Percentiles rank a stretch among this genome's conserved stretches.
These are phyloP conservation scores for Aureobasidium sp. DNA, from an alignment of 2,329 filamentous ascomycete genomes.

Conservation along the genomic window DNA sequence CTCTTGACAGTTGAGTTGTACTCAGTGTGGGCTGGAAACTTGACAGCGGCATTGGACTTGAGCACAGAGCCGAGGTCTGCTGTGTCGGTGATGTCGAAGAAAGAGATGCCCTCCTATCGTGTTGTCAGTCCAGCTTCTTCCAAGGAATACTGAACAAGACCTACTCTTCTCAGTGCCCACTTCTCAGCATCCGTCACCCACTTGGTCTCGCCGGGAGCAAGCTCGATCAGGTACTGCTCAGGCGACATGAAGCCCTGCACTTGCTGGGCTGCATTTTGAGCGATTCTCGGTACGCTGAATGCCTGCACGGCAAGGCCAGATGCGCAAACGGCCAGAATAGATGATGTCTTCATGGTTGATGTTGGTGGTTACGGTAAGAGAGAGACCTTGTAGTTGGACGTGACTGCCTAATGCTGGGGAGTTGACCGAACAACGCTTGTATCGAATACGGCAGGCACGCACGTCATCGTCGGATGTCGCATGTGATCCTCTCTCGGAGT, in stretches of 20 bases:
- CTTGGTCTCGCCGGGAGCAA: constrained; percentile 71
- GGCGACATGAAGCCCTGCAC: constrained; percentile 23
- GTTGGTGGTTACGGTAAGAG: not conserved
- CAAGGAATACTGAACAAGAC: constrained; percentile 24
- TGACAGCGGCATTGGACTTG: constrained; percentile 34
- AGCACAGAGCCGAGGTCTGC: constrained; percentile 51
- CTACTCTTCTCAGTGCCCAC: constrained; percentile 78
- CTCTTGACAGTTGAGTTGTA: constrained; percentile 61
- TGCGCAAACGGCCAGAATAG: constrained; percentile 15
- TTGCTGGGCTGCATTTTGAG: constrained; percentile 16
- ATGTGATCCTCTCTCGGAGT: not conserved
- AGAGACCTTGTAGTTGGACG: not conserved
- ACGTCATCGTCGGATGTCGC: not conserved
- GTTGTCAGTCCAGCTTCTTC: not conserved
- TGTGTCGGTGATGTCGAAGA: constrained; percentile 89
- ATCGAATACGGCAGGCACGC: constrained; percentile 6
- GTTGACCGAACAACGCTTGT: constrained; percentile 16
- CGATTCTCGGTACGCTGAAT: constrained; percentile 17
- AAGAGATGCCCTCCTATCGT: constrained; percentile 63
- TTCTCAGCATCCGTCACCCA: constrained; percentile 95
- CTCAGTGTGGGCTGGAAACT: constrained; percentile 60
- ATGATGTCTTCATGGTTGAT: constrained; percentile 15
- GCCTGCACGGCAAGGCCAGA: constrained; percentile 17
- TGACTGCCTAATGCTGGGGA: constrained; percentile 7
- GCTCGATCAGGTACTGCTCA: constrained; percentile 70